Evolutionary conservation across 148 eudicot species (phyloP).

Genomic region (Fallopia convolvulus): DNA sequence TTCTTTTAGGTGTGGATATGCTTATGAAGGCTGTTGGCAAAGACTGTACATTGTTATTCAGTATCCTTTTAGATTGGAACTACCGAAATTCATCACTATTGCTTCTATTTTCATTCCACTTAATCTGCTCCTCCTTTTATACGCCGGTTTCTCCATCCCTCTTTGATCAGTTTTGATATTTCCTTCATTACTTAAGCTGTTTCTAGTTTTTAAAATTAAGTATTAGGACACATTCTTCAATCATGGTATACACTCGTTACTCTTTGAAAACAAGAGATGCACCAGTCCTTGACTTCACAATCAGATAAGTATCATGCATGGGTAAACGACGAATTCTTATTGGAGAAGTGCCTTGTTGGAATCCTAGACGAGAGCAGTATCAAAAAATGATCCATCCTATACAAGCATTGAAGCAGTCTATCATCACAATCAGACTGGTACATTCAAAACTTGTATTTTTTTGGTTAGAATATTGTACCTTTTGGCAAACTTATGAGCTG

Average conservation of each 20-base stretch:
- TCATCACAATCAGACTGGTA: conserved; percentile 1
- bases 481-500: neutral
- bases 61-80: conserved; percentile 59
- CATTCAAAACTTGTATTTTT: neutral
- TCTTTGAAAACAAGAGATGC: neutral
- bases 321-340: conserved; percentile 85
- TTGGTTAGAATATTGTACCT: neutral
- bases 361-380: conserved; percentile 42
- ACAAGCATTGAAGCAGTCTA: neutral
- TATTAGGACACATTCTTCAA: neutral
- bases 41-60: conserved; percentile 86
- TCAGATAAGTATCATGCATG: conserved; percentile 93
- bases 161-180: neutral
- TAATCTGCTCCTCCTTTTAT: neutral
- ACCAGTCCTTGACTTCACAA: conserved; percentile 32
- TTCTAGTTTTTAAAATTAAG: neutral
- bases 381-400: conserved; percentile 2
- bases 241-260: too few relatives aligned
- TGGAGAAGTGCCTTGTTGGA: conserved; percentile 94
- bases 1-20: conserved; percentile 71
- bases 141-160: neutral
- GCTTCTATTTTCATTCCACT: neutral
- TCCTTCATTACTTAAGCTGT: neutral
- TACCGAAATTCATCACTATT: neutral
- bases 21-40: conserved; percentile 94